Percentiles rank a stretch among this genome's conserved stretches.
Conservation (phyloP, 129 eudicot species). For the Ambrosia artemisiifolia region DNA sequence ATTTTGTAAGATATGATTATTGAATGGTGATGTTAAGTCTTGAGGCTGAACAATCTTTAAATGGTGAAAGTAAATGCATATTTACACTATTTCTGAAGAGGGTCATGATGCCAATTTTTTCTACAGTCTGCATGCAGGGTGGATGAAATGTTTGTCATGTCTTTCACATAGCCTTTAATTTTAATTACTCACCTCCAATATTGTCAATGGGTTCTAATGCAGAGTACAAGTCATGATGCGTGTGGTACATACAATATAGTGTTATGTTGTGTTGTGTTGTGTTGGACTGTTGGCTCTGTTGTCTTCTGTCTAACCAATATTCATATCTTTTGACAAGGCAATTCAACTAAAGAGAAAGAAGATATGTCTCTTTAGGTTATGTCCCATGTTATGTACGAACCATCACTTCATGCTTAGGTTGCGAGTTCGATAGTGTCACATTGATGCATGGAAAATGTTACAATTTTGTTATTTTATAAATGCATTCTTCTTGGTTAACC, state of each 20-base stretch:
- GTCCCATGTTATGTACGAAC: no score
- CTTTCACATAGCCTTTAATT: conserved; percentile 29
- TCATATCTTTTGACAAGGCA: no score
- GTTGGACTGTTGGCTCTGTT: background rate
- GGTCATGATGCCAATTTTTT: conserved; percentile 24
- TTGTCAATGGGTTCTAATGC: conserved; percentile 4
- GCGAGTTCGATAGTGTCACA: no score
- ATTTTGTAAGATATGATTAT: conserved; percentile 25
- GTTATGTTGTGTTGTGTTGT: background rate
- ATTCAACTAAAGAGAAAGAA: no score
- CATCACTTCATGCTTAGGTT: no score
- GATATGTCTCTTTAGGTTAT: no score
- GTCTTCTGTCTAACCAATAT: no score
- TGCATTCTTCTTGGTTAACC: no score
- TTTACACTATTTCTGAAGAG: conserved; percentile 25
- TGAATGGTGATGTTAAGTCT: conserved; percentile 28
- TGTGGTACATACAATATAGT: background rate
- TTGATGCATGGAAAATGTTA: no score
- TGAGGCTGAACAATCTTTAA: conserved; percentile 34
- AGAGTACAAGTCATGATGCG: conserved; percentile 17
- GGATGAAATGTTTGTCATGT: conserved; percentile 42
- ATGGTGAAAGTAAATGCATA: conserved; percentile 23
- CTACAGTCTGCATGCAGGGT: conserved; percentile 29
- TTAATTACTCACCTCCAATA: background rate
- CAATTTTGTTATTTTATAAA: no score